Percentiles rank a stretch among this genome's conserved stretches.
Evolutionary conservation across 1,284 basidiomycete genomes (phyloP).

Genomic region (Ustilago esculenta): DNA sequence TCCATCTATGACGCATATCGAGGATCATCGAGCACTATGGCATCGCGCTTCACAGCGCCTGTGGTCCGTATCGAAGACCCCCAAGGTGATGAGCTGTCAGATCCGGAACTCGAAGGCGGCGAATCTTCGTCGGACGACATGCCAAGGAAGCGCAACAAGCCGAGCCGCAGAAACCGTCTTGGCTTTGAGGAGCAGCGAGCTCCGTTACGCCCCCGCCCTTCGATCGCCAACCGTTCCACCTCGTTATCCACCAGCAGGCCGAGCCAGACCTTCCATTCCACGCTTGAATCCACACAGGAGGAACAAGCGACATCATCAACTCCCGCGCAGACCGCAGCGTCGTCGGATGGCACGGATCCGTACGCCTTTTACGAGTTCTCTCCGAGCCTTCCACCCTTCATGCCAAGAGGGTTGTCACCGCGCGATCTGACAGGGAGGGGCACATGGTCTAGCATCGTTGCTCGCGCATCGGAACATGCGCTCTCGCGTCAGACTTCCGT

Average conservation of each 20-base stretch:
- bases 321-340: neutral
- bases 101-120: slow-evolving; percentile 21
- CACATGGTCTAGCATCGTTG: slow-evolving; percentile 57
- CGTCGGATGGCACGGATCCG: slow-evolving; percentile 18
- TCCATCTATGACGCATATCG: slow-evolving; percentile 40
- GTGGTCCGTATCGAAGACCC: slow-evolving; percentile 35
- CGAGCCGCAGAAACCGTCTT: slow-evolving; percentile 9
- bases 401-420: slow-evolving; percentile 45
- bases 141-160: slow-evolving; percentile 44
- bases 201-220: slow-evolving; percentile 6
- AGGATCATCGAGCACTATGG: slow-evolving; percentile 18
- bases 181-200: slow-evolving; percentile 53
- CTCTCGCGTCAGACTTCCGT: slow-evolving; percentile 34
- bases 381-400: slow-evolving; percentile 56
- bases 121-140: slow-evolving; percentile 12
- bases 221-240: neutral
- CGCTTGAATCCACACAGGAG: slow-evolving; percentile 5
- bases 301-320: neutral
- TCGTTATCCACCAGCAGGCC: slow-evolving; percentile 5
- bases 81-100: slow-evolving; percentile 27
- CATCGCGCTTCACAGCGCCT: slow-evolving; percentile 27
- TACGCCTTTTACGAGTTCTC: slow-evolving; percentile 57
- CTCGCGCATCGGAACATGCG: slow-evolving; percentile 36
- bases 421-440: slow-evolving; percentile 52
- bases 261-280: slow-evolving; percentile 14